Evolutionary conservation across 2,329 filamentous ascomycete species (phyloP), one percentile per base, ranked within the genome.

Genomic region (Curvularia spicifera): DNA sequence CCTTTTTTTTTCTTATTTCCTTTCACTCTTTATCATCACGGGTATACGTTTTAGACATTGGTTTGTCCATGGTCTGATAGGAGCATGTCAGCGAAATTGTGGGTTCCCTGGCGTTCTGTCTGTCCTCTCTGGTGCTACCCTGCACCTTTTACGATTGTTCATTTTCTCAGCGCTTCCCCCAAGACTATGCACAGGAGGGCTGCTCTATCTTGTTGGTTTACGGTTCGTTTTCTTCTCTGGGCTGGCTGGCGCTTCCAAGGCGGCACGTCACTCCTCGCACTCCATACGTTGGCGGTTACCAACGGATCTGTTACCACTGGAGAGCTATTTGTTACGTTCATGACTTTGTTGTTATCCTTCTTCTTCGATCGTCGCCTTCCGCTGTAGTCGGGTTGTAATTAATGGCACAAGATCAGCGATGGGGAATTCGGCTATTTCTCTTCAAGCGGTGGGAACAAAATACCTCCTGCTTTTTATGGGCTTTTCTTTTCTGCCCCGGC

Each of bases 361-460:
- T 63, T 57, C 44, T 68, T 71, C 52, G 57, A 70, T 66, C 57
- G 51, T 60, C 59, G 61, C 67, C 65, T 68, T 73, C 56, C 60
- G 61, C 67, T 59, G 46, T 67, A 68, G 57, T 64, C 65, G 70
- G 63, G 59, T 69, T 75, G 72, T 76, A 76, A 75, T 76, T 76
- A 76, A 75, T 75, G 72, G 72, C 69, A 74, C 71, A 68, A 67
- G 68, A 69, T 69, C 61, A 61, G 69, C 53, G 71, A 73, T 59
- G 57, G 69, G 65, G 24, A 28, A 65, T 67, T 65, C 46, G 56
- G 43, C 56, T 69, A 56, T 67, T 66, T 63, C 59, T 62, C 63
- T 62, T 53, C 60, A 50, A 56, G 50, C 52, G 64, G 65, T 56
- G 69, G 65, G 63, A 69, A 67, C 69, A 61, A 53, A 58, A 63